phyloP scores from a whole-genome alignment of 2,329 filamentous ascomycete species.

The Acrodontium crateriforme region DNA sequence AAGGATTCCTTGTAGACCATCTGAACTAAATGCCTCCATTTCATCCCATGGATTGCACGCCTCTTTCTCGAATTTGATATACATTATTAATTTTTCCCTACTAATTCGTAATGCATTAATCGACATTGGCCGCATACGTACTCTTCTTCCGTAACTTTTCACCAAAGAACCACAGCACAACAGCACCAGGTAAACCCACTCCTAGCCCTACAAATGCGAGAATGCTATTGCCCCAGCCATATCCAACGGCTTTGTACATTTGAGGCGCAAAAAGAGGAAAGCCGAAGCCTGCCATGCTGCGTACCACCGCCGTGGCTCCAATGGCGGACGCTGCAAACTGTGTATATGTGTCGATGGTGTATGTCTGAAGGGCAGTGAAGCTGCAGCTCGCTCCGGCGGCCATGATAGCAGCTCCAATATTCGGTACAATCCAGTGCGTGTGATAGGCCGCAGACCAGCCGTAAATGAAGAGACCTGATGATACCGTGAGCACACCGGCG shows the following conservation, averaged over 20 bases:
- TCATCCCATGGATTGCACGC: no score
- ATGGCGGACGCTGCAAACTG: conserved; percentile 31
- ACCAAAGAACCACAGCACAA: conserved; percentile 27
- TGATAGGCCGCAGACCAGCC: conserved; percentile 34
- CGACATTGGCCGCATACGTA: conserved; percentile 18
- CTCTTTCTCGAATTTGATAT: no score
- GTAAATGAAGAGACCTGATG: conserved; percentile 42
- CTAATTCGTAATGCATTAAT: no score
- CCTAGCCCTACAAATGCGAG: conserved; percentile 40
- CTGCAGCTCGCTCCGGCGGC: conserved; percentile 36
- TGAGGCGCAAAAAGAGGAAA: conserved; percentile 45
- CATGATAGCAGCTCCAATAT: conserved; percentile 42
- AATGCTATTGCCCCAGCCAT: conserved; percentile 38
- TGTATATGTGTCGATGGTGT: conserved; percentile 35
- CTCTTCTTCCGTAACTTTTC: conserved; percentile 15
- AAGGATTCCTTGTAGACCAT: no score
- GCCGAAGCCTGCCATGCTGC: conserved; percentile 41
- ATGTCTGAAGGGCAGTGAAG: conserved; percentile 37
- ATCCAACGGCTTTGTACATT: conserved; percentile 30
- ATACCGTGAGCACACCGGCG: conserved; percentile 36
- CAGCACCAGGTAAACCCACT: conserved; percentile 35
- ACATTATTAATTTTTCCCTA: no score
- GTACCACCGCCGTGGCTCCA: conserved; percentile 38
- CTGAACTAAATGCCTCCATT: no score
- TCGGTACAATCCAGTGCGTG: conserved; percentile 43